These are phyloP conservation scores for Colletotrichum sp. DNA, from an alignment of 2,329 filamentous ascomycete species.

Conservation along the genomic window DNA sequence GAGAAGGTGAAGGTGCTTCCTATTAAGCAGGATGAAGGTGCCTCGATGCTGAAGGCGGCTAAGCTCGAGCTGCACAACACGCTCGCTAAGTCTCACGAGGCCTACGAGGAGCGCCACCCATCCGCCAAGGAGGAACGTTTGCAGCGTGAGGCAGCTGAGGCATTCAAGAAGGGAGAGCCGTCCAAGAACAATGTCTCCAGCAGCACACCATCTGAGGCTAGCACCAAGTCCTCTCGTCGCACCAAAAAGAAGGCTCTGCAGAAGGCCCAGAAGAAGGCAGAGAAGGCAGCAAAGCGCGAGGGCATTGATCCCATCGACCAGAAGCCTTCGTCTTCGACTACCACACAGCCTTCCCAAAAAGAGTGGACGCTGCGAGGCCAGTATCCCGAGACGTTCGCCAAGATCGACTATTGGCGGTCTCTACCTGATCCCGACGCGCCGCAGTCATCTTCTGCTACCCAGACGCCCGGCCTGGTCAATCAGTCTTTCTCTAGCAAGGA, in stretches of 20 bases:
- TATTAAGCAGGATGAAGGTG: background rate
- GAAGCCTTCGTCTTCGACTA: background rate
- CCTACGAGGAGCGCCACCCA: background rate
- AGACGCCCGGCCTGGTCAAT: background rate
- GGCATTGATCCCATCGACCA: background rate
- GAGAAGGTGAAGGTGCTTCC: background rate
- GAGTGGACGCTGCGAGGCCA: background rate
- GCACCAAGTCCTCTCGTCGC: constrained; percentile 1
- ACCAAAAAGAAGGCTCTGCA: constrained; percentile 5
- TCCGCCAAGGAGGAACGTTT: constrained; percentile 4
- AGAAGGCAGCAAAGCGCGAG: background rate
- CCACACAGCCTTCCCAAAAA: background rate
- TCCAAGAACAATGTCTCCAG: background rate
- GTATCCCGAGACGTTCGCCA: constrained; percentile 8
- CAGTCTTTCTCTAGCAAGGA: background rate
- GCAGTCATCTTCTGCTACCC: background rate
- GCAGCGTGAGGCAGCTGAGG: background rate
- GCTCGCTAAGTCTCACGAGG: background rate
- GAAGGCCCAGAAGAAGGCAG: constrained; percentile 10
- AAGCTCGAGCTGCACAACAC: constrained; percentile 8
- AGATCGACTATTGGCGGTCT: constrained; percentile 3
- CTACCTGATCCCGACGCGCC: background rate
- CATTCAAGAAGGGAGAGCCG: background rate
- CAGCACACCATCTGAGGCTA: background rate
- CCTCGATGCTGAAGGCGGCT: constrained; percentile 3